Evolutionary conservation across 768 basidiomycete genomes (phyloP).

Genomic region (Phaffia tasmanica): DNA sequence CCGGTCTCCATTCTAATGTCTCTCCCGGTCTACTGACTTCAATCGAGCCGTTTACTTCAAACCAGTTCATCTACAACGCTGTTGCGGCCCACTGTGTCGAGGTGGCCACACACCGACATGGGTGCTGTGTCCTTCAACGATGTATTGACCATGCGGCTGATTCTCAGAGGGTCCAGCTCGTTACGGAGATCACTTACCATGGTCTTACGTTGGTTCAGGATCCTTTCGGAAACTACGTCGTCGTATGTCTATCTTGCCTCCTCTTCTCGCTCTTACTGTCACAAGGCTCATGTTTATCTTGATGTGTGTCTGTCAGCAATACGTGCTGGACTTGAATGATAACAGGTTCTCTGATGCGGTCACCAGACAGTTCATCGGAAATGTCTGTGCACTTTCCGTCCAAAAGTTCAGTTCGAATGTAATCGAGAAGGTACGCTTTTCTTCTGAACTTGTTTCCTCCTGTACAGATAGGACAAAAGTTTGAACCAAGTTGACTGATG

Average conservation of each 20-base stretch:
- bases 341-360: slow-evolving; percentile 95
- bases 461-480: neutral
- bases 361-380: slow-evolving; percentile 93
- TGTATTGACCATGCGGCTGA: slow-evolving; percentile 98
- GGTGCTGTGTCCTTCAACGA: slow-evolving; percentile 94
- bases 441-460: slow-evolving; percentile 3
- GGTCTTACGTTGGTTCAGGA: slow-evolving; percentile 96
- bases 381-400: slow-evolving; percentile 92
- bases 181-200: slow-evolving; percentile 98
- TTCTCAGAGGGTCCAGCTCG: slow-evolving; percentile 84
- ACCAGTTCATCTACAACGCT: slow-evolving; percentile 94
- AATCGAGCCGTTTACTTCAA: neutral
- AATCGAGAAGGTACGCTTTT: slow-evolving; percentile 66
- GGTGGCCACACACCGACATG: slow-evolving; percentile 77
- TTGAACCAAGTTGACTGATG: neutral
- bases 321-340: slow-evolving; percentile 95
- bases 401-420: slow-evolving; percentile 99
- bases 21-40: neutral
- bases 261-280: slow-evolving; percentile 64
- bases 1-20: neutral
- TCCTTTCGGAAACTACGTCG: slow-evolving; percentile 48
- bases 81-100: slow-evolving; percentile 98
- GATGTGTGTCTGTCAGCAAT: slow-evolving; percentile 52
- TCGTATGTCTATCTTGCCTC: slow-evolving; percentile 35
- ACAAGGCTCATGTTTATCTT: slow-evolving; percentile 12